Evolutionary conservation across 257 asterid genomes (phyloP).

Genomic region (Penstemon davidsonii): DNA sequence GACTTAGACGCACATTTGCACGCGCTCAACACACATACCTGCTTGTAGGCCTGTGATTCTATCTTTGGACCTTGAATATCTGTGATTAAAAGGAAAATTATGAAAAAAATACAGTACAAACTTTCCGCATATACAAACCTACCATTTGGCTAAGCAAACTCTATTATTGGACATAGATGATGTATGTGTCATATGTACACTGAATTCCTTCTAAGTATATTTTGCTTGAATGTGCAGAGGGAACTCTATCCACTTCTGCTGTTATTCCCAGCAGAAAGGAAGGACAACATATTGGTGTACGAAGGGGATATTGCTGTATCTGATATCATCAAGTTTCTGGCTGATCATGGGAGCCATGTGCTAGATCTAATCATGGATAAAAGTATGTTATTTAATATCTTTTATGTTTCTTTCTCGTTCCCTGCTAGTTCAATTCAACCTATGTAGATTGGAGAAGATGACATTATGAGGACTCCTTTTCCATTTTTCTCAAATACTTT

Average conservation of each 20-base stretch:
- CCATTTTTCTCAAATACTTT: conserved; percentile 14
- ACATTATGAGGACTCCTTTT: conserved; percentile 7
- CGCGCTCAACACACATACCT: neutral
- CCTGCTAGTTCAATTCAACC: conserved; percentile 12
- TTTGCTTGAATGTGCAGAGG: conserved; percentile 57
- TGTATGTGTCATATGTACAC: conserved; percentile 16
- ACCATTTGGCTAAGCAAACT: neutral
- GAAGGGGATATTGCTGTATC: conserved; percentile 75
- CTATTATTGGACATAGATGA: neutral
- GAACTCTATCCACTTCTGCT: conserved; percentile 80
- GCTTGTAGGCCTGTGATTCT: neutral
- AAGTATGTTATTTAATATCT: conserved; percentile 46
- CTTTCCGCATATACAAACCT: neutral
- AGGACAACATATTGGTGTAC: conserved; percentile 52
- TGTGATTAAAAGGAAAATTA: too few relatives aligned
- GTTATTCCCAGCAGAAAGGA: conserved; percentile 73
- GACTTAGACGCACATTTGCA: neutral
- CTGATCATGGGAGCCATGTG: conserved; percentile 62
- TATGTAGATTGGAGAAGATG: conserved; percentile 3
- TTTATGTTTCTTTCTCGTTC: conserved; percentile 3
- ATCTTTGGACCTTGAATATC: too few relatives aligned
- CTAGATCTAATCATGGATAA: conserved; percentile 49
- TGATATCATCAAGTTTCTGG: conserved; percentile 68
- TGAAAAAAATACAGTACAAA: too few relatives aligned
- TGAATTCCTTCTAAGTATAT: conserved; percentile 22